Evolutionary conservation across 139 green algal species (phyloP).

Genomic region (Parachlorella kessleri): DNA sequence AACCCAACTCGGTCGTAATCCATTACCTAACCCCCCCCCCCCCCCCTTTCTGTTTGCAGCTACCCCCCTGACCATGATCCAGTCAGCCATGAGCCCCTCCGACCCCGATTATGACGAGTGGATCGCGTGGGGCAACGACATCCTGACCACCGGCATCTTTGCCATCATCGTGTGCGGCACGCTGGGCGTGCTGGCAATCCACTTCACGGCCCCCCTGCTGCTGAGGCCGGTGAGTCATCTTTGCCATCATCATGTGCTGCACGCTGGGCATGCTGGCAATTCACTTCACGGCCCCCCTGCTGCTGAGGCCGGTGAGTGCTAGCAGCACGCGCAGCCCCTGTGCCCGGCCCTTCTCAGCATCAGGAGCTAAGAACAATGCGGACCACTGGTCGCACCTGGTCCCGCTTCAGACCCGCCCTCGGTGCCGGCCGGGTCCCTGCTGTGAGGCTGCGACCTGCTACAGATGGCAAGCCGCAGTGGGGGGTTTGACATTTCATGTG

Average conservation of each 20-base stretch:
- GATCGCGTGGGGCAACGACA: slow-evolving; percentile 51
- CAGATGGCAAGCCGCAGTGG: too few relatives aligned
- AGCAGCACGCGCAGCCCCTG: too few relatives aligned
- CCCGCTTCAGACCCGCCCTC: too few relatives aligned
- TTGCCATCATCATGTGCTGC: slow-evolving; percentile 77
- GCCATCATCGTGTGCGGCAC: slow-evolving; percentile 76
- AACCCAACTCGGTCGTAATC: not conserved
- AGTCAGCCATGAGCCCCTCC: slow-evolving; percentile 16
- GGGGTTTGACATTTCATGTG: too few relatives aligned
- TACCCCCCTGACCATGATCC: slow-evolving; percentile 46
- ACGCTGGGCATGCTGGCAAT: slow-evolving; percentile 63
- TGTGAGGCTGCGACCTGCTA: too few relatives aligned
- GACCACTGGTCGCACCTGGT: too few relatives aligned
- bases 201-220: slow-evolving; percentile 40
- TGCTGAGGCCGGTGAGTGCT: slow-evolving; percentile 39
- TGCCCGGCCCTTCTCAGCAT: too few relatives aligned
- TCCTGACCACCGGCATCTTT: slow-evolving; percentile 67
- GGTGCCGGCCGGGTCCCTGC: too few relatives aligned
- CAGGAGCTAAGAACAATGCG: not conserved
- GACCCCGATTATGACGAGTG: slow-evolving; percentile 30
- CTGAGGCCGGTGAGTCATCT: slow-evolving; percentile 48
- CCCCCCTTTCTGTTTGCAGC: not conserved
- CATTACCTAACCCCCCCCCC: not conserved
- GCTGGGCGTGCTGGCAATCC: slow-evolving; percentile 59
- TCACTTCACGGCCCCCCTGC: slow-evolving; percentile 35